These are phyloP conservation scores for Vanderwaltozyma yarrowii DNA, from an alignment of 805 yeast species.

Conservation along the genomic window DNA sequence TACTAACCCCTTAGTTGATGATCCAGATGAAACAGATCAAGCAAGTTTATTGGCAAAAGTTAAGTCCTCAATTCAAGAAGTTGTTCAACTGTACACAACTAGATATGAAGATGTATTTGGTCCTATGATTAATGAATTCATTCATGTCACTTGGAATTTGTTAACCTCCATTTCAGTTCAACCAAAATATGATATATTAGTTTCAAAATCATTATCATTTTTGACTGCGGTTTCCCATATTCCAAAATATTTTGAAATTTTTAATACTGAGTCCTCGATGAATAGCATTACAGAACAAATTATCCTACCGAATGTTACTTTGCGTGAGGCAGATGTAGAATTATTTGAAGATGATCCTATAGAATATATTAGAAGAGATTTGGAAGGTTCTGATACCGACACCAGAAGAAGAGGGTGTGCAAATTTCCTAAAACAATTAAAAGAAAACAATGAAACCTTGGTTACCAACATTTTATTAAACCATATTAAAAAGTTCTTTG, in stretches of 20 bases:
- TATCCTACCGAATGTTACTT: slow-evolving; percentile 76
- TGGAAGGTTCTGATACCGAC: slow-evolving; percentile 91
- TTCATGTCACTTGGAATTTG: slow-evolving; percentile 72
- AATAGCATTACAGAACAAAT: slow-evolving; percentile 73
- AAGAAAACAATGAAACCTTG: slow-evolving; percentile 61
- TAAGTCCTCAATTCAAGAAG: slow-evolving; percentile 75
- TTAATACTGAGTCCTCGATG: slow-evolving; percentile 51
- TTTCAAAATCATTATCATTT: slow-evolving; percentile 70
- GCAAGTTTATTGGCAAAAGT: slow-evolving; percentile 60
- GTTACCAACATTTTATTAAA: slow-evolving; percentile 67
- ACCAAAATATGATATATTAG: slow-evolving; percentile 74
- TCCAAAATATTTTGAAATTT: slow-evolving; percentile 55
- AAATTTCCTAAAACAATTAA: slow-evolving; percentile 79
- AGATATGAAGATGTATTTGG: slow-evolving; percentile 89
- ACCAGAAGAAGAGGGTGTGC: slow-evolving; percentile 90
- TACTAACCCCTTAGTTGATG: slow-evolving; percentile 42
- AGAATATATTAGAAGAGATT: slow-evolving; percentile 80
- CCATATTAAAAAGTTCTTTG: slow-evolving; percentile 60
- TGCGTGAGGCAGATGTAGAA: slow-evolving; percentile 86
- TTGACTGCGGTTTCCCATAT: slow-evolving; percentile 71
- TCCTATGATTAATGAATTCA: slow-evolving; percentile 64
- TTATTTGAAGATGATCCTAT: slow-evolving; percentile 95
- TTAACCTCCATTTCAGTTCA: slow-evolving; percentile 56
- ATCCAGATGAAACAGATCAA: slow-evolving; percentile 49
- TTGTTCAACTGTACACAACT: slow-evolving; percentile 75